Evolutionary conservation across 371 early-diverging fungal genomes (phyloP), one percentile per base, ranked within the genome.

Genomic region (Syncephalastrum racemosum): DNA sequence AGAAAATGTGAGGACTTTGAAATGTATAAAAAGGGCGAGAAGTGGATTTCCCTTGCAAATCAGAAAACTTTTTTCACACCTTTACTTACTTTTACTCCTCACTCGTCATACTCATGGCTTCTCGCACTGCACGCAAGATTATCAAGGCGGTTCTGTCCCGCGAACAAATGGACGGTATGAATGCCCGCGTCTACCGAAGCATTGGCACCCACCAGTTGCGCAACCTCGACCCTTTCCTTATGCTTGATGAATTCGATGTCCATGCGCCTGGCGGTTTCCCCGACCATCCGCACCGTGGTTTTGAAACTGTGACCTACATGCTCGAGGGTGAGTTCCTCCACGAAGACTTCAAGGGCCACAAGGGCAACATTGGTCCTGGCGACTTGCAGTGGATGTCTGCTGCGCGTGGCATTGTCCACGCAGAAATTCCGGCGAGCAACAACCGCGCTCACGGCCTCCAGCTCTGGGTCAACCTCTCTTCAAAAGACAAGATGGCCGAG

Each of bases 381-480:
- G 89, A 88, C 59, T 67, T 89, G 54, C 60, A 55, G 46, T 59
- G 56, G 60, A 60, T 56, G 60, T 86, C 89, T 6, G 91, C 90
- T 1, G 90, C 83, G 4, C 68, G 74, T 42, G 94, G 94, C 42
- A 89, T 94, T 46, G 77, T 92, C 7, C 92, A 92, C 62, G 82
- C 87, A 45, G 92, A 91, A 59, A 87, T 90, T 70, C 91, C 90
- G 5, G 72, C 72, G 7, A 77, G n/a, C 31, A 60, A 68, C 14
- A 57, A 56, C 4, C 59, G 67, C n/a, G 72, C 77, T 0, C 83
- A 83, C 43, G 92, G 92, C 10, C 77, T 93, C 22, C 93, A 93
- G 60, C 80, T 93, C 39, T 94, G 92, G 91, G 85, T 93, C 67
- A 94, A 92, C 63, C 77, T 93, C 10, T 84, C 93, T 1, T 76